Evolutionary conservation across 371 early-diverging fungal genomes (phyloP), one percentile per base, ranked within the genome.

Genomic region (Apophysomyces variabilis): DNA sequence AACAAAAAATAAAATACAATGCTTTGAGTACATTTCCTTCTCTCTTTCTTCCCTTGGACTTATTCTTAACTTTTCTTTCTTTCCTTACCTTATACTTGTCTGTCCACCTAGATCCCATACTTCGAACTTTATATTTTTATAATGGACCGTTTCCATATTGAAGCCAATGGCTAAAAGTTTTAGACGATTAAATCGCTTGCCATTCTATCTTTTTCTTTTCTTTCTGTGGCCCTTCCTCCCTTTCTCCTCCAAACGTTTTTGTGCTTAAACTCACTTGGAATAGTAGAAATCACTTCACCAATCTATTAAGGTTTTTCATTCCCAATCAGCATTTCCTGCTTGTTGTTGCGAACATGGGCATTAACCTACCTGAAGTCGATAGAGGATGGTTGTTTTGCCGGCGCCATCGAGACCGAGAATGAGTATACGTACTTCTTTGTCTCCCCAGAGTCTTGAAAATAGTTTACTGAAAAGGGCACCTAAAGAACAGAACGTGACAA

Each of bases 61-160:
- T 26, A 26, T 7, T 32, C 41, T 41, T 5, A 58, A 58, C 1
- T 57, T 58, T 58, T 16, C 43, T 18, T 63, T 9, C 26, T 38
- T 67, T 77, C 78, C 97, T 90, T 67, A 82, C 83, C 99, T 90
- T 72, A 98, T 98, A 82, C 95, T 95, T 74, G 95, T 95, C 83
- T 96, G 96, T 70, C 97, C 99, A 62, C 99, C 99, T 67, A 98
- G 90, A 86, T 98, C 99, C 97, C 96, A 97, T 67, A 97, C 95
- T 72, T 94, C 95, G 79, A 97, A 97, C 72, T 88, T 92, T 79
- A 97, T 94, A 87, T 96, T 97, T 79, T 96, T 97, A 85, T 96
- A 97, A 67, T 93, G 92, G 60, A 98, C 96, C 39, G 96, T 97
- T 83, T 97, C 98, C 66, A 97, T 96, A 81, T 98, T 98, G 87